phyloP scores from a whole-genome alignment of 306 rosid species.

The Adenanthera pavonina region DNA sequence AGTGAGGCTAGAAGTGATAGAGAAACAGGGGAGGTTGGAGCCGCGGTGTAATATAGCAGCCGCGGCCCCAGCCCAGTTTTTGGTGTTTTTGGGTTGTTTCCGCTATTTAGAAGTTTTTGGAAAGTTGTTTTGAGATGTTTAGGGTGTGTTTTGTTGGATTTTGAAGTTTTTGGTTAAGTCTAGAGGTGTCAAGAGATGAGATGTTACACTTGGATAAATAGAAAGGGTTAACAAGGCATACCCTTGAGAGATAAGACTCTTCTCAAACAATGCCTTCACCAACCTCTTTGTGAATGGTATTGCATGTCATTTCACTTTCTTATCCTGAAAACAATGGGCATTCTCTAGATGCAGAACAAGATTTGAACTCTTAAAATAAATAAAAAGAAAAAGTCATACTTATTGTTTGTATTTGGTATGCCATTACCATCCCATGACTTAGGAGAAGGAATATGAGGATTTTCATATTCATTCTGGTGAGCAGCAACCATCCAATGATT shows the following conservation, averaged over 20 bases:
- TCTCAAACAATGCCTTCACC: conserved; percentile 91
- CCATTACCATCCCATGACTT: conserved; percentile 95
- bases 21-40: no score
- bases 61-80: no score
- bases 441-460: conserved; percentile 61
- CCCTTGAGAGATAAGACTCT: conserved; percentile 66
- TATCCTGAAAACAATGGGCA: conserved; percentile 64
- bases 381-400: conserved; percentile 43
- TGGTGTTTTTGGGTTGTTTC: no score
- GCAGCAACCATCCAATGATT: conserved; percentile 70
- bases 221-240: conserved; percentile 17
- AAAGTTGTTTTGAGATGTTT: no score
- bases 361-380: conserved; percentile 4
- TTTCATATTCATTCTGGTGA: conserved; percentile 65
- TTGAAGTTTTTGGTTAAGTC: no score
- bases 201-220: no score
- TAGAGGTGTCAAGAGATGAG: no score
- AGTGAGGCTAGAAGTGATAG: no score
- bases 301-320: conserved; percentile 95
- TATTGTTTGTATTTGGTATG: conserved; percentile 89
- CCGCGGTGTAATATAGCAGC: no score
- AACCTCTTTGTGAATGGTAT: conserved; percentile 91
- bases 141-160: no score
- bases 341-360: conserved; percentile 19
- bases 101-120: no score